These are phyloP conservation scores for Russula sp. DNA, from an alignment of 768 basidiomycete species.

Conservation along the genomic window DNA sequence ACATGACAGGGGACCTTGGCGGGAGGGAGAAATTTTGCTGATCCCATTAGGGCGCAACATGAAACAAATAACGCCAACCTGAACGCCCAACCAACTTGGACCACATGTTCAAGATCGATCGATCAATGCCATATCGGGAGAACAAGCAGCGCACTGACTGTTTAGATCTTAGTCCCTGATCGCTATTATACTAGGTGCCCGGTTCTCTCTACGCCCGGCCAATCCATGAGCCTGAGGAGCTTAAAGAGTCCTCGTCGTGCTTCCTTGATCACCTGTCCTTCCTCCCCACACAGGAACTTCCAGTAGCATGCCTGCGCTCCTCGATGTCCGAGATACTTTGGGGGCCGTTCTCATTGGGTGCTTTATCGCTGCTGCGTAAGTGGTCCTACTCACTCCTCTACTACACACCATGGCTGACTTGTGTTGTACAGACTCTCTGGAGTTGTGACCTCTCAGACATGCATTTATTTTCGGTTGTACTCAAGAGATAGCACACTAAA, in stretches of 20 bases:
- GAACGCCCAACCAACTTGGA: no score
- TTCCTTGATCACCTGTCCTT: not conserved
- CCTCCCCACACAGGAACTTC: not conserved
- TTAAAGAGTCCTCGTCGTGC: not conserved
- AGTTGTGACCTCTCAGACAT: conserved; percentile 12
- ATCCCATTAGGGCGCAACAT: no score
- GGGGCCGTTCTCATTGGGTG: conserved; percentile 20
- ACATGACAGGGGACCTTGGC: no score
- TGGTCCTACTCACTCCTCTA: not conserved
- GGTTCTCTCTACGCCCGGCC: no score
- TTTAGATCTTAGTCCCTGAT: not conserved
- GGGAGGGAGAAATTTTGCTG: no score
- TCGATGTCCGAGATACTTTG: conserved; percentile 1
- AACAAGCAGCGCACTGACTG: no score
- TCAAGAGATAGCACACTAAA: not conserved
- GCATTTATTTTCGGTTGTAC: conserved; percentile 21
- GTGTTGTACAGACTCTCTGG: conserved; percentile 19
- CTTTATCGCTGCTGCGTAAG: conserved; percentile 17
- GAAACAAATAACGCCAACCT: not conserved
- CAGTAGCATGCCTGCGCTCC: conserved; percentile 16
- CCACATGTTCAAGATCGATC: not conserved
- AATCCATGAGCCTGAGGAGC: no score
- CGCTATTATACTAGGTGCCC: not conserved
- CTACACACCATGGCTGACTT: not conserved
- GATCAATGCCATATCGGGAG: no score